These are phyloP conservation scores for Ceratocystis destructans DNA, from an alignment of 2,329 filamentous ascomycete species.

Conservation along the genomic window DNA sequence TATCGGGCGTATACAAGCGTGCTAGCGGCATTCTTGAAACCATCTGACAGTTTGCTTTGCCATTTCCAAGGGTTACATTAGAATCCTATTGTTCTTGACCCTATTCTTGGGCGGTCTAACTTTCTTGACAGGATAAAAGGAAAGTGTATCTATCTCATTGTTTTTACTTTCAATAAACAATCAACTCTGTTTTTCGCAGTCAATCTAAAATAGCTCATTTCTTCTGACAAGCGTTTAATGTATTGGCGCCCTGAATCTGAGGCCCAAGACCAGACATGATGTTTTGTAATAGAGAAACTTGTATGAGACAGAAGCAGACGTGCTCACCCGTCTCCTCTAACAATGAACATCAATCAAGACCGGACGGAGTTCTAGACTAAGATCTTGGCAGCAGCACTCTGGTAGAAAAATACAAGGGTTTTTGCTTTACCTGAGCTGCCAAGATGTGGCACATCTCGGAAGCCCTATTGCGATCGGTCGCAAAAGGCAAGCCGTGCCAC, in stretches of 20 bases:
- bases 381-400: background rate
- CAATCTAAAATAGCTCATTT: background rate
- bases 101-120: too few species aligned
- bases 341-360: background rate
- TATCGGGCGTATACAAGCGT: background rate
- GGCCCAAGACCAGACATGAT: background rate
- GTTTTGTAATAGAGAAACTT: background rate
- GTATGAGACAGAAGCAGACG: background rate
- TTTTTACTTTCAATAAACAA: too few species aligned
- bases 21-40: background rate
- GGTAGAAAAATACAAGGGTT: background rate
- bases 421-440: background rate
- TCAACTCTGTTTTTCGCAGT: too few species aligned
- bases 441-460: background rate
- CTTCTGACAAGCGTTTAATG: background rate
- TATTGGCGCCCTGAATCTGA: background rate
- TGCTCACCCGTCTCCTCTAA: background rate
- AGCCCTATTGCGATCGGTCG: background rate
- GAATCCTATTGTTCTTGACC: background rate
- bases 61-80: background rate
- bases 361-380: background rate
- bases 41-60: background rate
- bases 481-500: background rate
- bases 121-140: too few species aligned
- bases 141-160: too few species aligned